Conservation (phyloP, 2,329 filamentous ascomycete genomes). For the Talaromyces atroroseus region DNA sequence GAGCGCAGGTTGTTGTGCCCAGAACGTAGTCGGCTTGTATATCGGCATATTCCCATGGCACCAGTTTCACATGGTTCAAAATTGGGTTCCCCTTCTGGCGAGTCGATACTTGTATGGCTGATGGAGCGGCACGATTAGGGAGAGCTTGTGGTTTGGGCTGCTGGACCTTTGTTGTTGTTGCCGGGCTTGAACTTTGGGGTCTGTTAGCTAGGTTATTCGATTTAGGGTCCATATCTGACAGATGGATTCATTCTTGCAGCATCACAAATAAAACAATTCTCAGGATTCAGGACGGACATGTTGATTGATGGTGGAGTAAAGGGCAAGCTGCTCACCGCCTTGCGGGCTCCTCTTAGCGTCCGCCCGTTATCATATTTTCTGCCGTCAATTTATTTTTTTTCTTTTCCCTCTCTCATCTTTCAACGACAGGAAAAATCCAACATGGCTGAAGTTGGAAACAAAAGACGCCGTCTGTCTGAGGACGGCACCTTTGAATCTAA, state of each 20-base stretch:
- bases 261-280: background rate
- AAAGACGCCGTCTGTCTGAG: conserved; percentile 32
- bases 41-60: conserved; percentile 95
- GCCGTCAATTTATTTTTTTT: conserved; percentile 27
- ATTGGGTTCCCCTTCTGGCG: conserved; percentile 95
- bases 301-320: background rate
- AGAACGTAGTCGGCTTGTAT: conserved; percentile 93
- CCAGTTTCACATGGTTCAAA: conserved; percentile 70
- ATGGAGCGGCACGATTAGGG: conserved; percentile 59
- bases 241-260: background rate
- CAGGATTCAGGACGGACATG: background rate
- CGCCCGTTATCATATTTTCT: conserved; percentile 23
- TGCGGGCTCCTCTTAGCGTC: background rate
- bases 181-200: background rate
- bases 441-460: conserved; percentile 29
- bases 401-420: background rate
- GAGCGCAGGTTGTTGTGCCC: conserved; percentile 77
- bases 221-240: background rate
- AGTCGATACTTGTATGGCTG: conserved; percentile 81
- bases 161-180: conserved; percentile 53
- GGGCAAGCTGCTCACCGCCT: conserved; percentile 20
- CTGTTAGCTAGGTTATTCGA: background rate
- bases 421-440: conserved; percentile 1
- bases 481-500: conserved; percentile 20
- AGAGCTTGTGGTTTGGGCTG: conserved; percentile 88